phyloP scores from a whole-genome alignment of 2,329 filamentous ascomycete species.

The Chaetomium globosum region DNA sequence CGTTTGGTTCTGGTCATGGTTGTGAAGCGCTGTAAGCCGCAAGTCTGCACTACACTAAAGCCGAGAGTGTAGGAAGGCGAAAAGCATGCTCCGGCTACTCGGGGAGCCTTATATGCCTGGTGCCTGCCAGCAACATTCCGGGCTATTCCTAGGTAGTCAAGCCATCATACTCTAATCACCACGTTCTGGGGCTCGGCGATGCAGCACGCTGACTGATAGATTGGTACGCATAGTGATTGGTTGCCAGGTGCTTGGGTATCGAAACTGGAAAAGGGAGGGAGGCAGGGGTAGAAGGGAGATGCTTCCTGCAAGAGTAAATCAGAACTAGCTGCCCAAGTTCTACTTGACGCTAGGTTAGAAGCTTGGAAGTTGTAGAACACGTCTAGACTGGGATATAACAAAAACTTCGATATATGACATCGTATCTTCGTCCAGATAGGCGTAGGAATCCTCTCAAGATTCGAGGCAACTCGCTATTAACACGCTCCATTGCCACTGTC shows the following conservation, averaged over 20 bases:
- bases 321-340: background rate
- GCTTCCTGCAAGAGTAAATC: background rate
- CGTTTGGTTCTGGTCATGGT: background rate
- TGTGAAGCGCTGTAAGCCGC: background rate
- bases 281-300: background rate
- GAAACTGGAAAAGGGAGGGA: background rate
- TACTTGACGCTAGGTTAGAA: background rate
- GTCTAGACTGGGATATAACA: background rate
- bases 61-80: background rate
- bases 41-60: background rate
- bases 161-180: background rate
- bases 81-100: too few relatives aligned
- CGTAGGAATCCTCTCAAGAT: constrained; percentile 5
- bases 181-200: background rate
- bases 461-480: constrained; percentile 16
- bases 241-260: background rate
- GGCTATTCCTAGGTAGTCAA: background rate
- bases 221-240: constrained; percentile 7
- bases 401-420: constrained; percentile 18
- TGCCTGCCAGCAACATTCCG: background rate
- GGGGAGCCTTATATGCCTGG: background rate
- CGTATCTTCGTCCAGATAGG: constrained; percentile 26
- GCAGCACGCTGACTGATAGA: constrained; percentile 14
- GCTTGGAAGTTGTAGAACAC: too few relatives aligned
- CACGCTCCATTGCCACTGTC: background rate